Percentiles rank a stretch among this genome's conserved stretches.
Evolutionary conservation across 78 protist species (phyloP).

Genomic region (Dictyostelium capitatum): DNA sequence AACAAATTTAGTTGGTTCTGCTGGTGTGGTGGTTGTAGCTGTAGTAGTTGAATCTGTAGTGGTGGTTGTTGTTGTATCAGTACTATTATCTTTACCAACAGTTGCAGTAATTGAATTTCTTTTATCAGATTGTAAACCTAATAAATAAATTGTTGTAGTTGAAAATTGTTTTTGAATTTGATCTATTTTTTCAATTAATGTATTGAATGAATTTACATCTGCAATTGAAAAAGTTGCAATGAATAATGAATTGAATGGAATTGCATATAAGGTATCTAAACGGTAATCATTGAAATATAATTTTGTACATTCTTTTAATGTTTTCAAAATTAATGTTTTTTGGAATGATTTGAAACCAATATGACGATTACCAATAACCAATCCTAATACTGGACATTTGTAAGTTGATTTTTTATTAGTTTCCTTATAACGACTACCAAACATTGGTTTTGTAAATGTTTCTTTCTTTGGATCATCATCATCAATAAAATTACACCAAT

Average conservation of each 20-base stretch:
- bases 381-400: constrained; percentile 16
- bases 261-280: constrained; percentile 1
- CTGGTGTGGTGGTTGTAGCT: background rate
- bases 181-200: background rate
- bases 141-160: constrained; percentile 14
- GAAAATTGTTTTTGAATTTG: background rate
- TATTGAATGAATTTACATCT: background rate
- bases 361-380: constrained; percentile 40
- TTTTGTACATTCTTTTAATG: background rate
- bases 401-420: background rate
- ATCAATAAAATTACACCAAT: constrained; percentile 26
- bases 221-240: constrained; percentile 24
- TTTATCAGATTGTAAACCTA: constrained; percentile 24
- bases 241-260: constrained; percentile 29
- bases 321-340: background rate
- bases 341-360: constrained; percentile 53
- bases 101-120: constrained; percentile 14
- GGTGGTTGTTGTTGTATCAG: background rate
- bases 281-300: constrained; percentile 50
- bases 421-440: constrained; percentile 23
- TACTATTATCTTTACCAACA: background rate
- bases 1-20: background rate
- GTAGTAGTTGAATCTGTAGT: background rate
- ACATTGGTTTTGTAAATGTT: background rate
- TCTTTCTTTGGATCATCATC: background rate